A percentile compares a stretch with the other conserved stretches of the same genome.
Evolutionary conservation across 495 filamentous ascomycete species (phyloP).

Genomic region (Xylaria telfairii): DNA sequence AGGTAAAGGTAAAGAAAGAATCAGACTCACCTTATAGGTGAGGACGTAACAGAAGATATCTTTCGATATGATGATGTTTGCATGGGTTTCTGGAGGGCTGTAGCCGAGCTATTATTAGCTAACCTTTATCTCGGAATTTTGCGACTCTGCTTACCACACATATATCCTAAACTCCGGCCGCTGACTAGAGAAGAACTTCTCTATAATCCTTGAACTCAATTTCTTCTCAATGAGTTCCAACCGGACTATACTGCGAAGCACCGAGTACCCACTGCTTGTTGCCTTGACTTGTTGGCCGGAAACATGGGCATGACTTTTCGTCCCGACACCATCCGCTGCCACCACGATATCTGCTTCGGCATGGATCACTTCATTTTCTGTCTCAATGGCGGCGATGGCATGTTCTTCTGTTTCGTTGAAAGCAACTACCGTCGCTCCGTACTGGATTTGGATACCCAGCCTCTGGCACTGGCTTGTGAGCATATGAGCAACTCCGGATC

Average conservation of each 20-base stretch:
- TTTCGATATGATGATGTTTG: not conserved
- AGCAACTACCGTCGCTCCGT: not conserved
- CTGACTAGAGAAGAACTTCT: not conserved
- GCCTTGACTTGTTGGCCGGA: slow-evolving; percentile 48
- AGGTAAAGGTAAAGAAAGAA: not conserved
- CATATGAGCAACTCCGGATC: not conserved
- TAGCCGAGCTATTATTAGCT: not conserved
- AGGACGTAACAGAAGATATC: not conserved
- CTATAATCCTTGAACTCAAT: not conserved
- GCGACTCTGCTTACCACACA: not conserved
- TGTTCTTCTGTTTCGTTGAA: not conserved
- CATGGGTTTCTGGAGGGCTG: not conserved
- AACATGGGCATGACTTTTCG: slow-evolving; percentile 49
- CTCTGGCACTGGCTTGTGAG: not conserved
- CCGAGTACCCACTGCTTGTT: slow-evolving; percentile 48
- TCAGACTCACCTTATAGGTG: not conserved
- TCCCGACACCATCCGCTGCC: slow-evolving; percentile 61
- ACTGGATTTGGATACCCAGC: not conserved
- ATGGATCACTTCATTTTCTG: not conserved
- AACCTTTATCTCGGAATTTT: not conserved
- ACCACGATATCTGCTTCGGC: slow-evolving; percentile 56
- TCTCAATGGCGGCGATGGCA: not conserved
- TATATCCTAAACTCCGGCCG: slow-evolving; percentile 7
- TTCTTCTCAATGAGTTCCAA: not conserved
- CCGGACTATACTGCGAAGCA: slow-evolving; percentile 37